Conservation (phyloP, 2,329 filamentous ascomycete species). For the Claviceps cyperi region DNA sequence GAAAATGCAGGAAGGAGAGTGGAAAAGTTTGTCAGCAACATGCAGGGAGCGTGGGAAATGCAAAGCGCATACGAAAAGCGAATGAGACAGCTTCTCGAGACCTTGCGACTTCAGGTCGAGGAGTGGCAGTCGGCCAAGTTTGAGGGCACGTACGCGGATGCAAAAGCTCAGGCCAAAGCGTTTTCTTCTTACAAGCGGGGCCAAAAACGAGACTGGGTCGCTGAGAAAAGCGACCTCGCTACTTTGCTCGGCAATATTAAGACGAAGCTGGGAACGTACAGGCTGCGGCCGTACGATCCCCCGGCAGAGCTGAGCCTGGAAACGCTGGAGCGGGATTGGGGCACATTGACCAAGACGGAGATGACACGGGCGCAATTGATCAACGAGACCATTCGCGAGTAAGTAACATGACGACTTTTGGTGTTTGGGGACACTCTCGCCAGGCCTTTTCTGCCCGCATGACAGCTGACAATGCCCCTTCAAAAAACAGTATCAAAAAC, state of each 20-base stretch:
- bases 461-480: constrained; percentile 16
- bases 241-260: constrained; percentile 95
- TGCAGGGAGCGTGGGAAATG: constrained; percentile 99
- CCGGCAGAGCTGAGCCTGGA: constrained; percentile 72
- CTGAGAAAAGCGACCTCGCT: constrained; percentile 90
- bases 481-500: constrained; percentile 75
- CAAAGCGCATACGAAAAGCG: constrained; percentile 88
- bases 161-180: constrained; percentile 68
- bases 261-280: constrained; percentile 92
- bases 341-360: constrained; percentile 64
- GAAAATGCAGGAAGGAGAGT: constrained; percentile 93
- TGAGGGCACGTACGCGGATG: constrained; percentile 82
- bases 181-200: constrained; percentile 86
- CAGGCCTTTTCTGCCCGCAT: background rate
- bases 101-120: constrained; percentile 58
- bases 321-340: constrained; percentile 72
- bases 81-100: constrained; percentile 67
- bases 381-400: constrained; percentile 96
- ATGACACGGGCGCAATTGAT: constrained; percentile 83
- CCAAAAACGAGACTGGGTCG: constrained; percentile 89
- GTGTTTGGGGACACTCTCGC: background rate
- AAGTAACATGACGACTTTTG: constrained; percentile 19
- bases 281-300: constrained; percentile 79
- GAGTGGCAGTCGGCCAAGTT: constrained; percentile 71
- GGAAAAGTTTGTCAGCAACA: constrained; percentile 96